Base-by-base conservation (phyloP, 208 protist species). In the Trichomonas vaginalis region DNA sequence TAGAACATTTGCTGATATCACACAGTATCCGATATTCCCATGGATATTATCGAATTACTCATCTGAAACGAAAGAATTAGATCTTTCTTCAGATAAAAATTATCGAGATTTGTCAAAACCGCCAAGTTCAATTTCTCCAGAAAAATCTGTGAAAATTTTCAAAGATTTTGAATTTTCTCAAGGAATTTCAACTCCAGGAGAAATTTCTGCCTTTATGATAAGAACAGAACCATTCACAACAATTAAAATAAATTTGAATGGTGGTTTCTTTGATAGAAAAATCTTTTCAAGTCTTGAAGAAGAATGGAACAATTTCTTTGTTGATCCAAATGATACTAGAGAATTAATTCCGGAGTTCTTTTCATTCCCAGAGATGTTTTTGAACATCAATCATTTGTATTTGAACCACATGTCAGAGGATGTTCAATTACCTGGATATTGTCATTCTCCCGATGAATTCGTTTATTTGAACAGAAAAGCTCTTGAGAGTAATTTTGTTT, bases 31-130 rank as follows among this genome's bases (percentile, higher is more conserved):
- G 39, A 39, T 92, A 39, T 92, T 92, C 27, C 86, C 45, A 92
- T 92, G 45, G 45, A 32, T 92, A 51, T 39, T 92, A 35, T 9
- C 12, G 48, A 45, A 92, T 21, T 92, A 51, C n/a, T 21, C 6
- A 39, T 86, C 79, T 6, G 9, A 8, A 15, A 17, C 40, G 56
- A 56, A 27, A 39, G 46, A 92, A 17, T 39, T 92, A 6, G 0
- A 92, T 39, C 15, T 83, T 23, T 10, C 14, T 83, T 10, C 35
- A 40, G 8, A 12, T 42, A 40, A 83, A 42, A n/a, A 17, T 15
- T 83, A 40, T 32, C 14, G 79, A 42, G 79, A 99, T 97, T 97
- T 99, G 45, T 98, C 97, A 23, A 98, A 98, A 96, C 99, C 99
- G 10, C 98, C 99, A 87, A 98, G 99, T 42, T 98, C 98, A 17